Evolutionary conservation across 2,329 filamentous ascomycete species (phyloP).

Genomic region (Trichoderma semiorbis): DNA sequence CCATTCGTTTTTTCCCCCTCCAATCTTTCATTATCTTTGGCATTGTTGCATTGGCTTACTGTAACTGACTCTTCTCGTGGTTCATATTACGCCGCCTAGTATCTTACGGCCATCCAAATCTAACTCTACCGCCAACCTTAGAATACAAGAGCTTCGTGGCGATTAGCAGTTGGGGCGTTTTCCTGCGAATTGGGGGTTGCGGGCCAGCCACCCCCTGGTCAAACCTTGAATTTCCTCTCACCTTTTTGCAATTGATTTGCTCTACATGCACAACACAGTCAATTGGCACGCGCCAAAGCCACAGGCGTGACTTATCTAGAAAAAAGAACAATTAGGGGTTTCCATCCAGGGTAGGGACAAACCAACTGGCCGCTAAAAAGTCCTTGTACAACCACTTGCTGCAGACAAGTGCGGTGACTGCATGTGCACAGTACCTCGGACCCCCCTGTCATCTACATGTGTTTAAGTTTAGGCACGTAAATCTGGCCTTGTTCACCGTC

Average conservation of each 20-base stretch:
- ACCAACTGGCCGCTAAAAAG: neutral
- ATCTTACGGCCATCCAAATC: neutral
- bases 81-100: neutral
- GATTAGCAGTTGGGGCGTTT: neutral
- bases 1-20: neutral
- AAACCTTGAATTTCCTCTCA: neutral
- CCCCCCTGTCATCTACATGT: neutral
- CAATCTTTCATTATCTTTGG: neutral
- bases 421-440: neutral
- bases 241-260: neutral
- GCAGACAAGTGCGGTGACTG: neutral
- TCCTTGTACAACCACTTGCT: neutral
- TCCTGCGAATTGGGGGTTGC: neutral
- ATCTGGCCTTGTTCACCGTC: conserved; percentile 14
- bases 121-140: neutral
- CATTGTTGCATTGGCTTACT: neutral
- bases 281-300: neutral
- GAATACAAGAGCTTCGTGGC: neutral
- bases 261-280: neutral
- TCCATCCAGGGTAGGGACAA: conserved; percentile 1
- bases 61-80: neutral
- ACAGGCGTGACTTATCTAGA: neutral
- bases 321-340: neutral
- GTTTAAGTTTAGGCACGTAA: neutral
- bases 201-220: neutral